Evolutionary conservation across 1,284 basidiomycete species (phyloP).

Genomic region (Athelia sp.): DNA sequence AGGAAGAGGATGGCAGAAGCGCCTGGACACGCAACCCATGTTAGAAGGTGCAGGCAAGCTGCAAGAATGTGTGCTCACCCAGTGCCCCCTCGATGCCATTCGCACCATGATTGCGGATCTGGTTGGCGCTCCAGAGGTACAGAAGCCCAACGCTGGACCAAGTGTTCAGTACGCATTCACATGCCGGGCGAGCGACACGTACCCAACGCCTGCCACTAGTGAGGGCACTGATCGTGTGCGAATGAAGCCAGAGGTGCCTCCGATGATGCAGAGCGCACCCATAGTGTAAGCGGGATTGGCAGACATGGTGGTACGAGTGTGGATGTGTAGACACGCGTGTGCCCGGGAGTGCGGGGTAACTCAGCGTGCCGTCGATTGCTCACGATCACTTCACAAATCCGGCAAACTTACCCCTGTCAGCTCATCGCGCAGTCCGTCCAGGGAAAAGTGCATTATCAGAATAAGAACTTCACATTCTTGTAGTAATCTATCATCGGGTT

Average conservation of each 20-base stretch:
- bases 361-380: neutral
- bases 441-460: constrained; percentile 37
- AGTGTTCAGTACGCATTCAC: constrained; percentile 17
- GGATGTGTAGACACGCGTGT: constrained; percentile 30
- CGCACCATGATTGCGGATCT: constrained; percentile 65
- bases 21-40: constrained; percentile 40
- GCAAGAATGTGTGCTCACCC: constrained; percentile 39
- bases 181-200: constrained; percentile 20
- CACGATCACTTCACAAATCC: neutral
- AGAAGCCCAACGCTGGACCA: constrained; percentile 64
- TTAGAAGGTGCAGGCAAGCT: constrained; percentile 1
- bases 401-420: no score
- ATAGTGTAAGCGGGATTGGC: constrained; percentile 78
- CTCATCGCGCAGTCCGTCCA: no score
- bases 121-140: constrained; percentile 72
- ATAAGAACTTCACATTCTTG: constrained; percentile 85
- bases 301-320: constrained; percentile 38
- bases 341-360: neutral
- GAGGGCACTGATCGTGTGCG: constrained; percentile 74
- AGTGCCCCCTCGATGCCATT: constrained; percentile 75
- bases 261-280: constrained; percentile 73
- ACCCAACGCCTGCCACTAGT: constrained; percentile 76
- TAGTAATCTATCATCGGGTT: constrained; percentile 88
- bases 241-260: constrained; percentile 69
- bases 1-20: constrained; percentile 74